Evolutionary conservation across 139 green algal genomes (phyloP), one percentile per base, ranked within the genome.

Genomic region (Deuterostichococcus epilithicus): DNA sequence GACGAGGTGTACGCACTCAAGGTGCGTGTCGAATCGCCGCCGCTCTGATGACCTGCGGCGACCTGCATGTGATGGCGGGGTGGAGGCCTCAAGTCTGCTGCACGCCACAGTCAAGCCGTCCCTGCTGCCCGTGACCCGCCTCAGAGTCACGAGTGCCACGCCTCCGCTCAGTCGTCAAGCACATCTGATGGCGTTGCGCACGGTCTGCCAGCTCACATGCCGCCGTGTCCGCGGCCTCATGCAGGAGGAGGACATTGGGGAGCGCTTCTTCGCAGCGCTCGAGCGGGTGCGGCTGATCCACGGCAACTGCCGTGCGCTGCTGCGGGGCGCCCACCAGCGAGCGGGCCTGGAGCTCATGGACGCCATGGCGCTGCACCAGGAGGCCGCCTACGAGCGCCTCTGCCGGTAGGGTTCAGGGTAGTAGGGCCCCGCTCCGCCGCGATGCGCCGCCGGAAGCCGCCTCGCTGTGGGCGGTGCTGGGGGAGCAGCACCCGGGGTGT

Each of bases 291-390:
- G 93, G 1, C 73, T 76, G 37, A 97, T 99, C 71, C 96, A 99
- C 67, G 86, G 86, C 74, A 98, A 98, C 87, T 99, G 95, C 90
- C 88, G 86, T 36, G 69, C 80, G 44, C 86, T 98, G 84, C 82
- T 98, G 77, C 79, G 89, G 72, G 94, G 87, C 38, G 83, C 94
- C 58, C 94, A 99, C 87, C 94, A 98, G 86, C 86, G 96, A 1
- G 95, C 96, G 26, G 96, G 96, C 5, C 78, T 99, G 78, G 96
- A 98, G 86, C 89, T 99, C 20, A 98, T 99, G 94, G 96, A 99
- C 80, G 77, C 88, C 30, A 99, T 99, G 95, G 89, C 93, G 1
- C 74, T 71, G 35, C 85, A 98, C 73, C 94, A 99, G 87, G 96
- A 99, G 79, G 84, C 77, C 1, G 96, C 94, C 5, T 98, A 98